phyloP scores from a whole-genome alignment of 805 yeast genomes.

The Kodamaea jinghongensis region DNA sequence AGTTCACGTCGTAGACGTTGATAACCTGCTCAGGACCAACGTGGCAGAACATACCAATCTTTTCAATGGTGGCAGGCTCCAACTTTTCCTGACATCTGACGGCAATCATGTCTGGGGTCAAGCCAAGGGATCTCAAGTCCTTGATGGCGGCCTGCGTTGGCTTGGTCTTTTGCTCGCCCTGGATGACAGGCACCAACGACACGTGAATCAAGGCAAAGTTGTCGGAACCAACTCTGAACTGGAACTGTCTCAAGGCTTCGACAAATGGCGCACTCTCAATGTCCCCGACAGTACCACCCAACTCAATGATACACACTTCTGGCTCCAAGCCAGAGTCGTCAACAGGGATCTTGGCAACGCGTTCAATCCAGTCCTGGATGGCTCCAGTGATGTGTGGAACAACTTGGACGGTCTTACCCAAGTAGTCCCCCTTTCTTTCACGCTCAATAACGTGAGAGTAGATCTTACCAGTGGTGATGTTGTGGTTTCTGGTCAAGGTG shows the following conservation, averaged over 20 bases:
- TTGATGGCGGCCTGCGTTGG: conserved; percentile 99
- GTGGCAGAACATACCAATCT: conserved; percentile 98
- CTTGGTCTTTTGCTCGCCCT: conserved; percentile 98
- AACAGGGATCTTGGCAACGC: conserved; percentile 88
- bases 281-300: conserved; percentile 99
- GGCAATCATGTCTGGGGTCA: conserved; percentile 95
- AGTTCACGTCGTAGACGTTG: conserved; percentile 94
- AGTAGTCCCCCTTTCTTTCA: conserved; percentile 94
- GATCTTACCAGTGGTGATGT: conserved; percentile 97
- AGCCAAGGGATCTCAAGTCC: conserved; percentile 92
- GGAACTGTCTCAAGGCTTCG: conserved; percentile 98
- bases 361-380: conserved; percentile 97
- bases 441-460: conserved; percentile 90
- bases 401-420: conserved; percentile 99
- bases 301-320: conserved; percentile 93
- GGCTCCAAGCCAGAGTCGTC: conserved; percentile 87
- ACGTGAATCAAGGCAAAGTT: conserved; percentile 96
- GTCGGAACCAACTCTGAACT: conserved; percentile 91
- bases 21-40: conserved; percentile 98
- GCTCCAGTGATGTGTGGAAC: conserved; percentile 98
- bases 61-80: conserved; percentile 82
- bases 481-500: conserved; percentile 90
- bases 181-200: conserved; percentile 94
- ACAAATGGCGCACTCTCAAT: conserved; percentile 98
- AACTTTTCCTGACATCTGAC: conserved; percentile 90